These are phyloP conservation scores for Gillenia trifoliata DNA, from an alignment of 306 rosid genomes.

Conservation along the genomic window DNA sequence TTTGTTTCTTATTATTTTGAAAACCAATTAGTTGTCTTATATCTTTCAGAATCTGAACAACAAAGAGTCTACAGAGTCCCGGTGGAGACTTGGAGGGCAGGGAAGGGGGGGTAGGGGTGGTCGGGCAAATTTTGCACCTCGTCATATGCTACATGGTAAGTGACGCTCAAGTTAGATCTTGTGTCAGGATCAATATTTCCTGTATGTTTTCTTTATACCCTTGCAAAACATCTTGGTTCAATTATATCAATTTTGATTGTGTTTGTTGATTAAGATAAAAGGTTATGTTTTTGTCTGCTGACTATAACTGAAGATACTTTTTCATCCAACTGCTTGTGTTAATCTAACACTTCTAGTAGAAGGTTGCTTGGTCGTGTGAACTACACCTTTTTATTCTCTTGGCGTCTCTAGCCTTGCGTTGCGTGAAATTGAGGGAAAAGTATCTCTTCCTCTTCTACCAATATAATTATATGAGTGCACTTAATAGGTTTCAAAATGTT, in stretches of 20 bases:
- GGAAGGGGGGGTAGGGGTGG: slow-evolving; percentile 82
- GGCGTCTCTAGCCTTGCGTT: neutral
- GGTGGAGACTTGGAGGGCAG: slow-evolving; percentile 68
- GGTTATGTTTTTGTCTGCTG: neutral
- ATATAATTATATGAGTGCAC: slow-evolving; percentile 1
- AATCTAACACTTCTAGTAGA: neutral
- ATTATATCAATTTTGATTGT: neutral
- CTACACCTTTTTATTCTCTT: neutral
- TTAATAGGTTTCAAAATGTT: slow-evolving; percentile 9
- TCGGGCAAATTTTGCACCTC: slow-evolving; percentile 59
- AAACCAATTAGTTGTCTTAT: slow-evolving; percentile 11
- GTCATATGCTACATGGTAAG: slow-evolving; percentile 60
- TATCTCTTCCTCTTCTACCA: neutral
- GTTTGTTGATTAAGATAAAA: neutral
- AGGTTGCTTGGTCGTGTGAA: neutral
- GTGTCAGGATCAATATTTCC: slow-evolving; percentile 12
- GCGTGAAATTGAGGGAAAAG: neutral
- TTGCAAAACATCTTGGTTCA: neutral
- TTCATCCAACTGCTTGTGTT: slow-evolving; percentile 5
- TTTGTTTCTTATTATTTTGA: neutral
- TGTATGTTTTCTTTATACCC: neutral
- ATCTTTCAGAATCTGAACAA: slow-evolving; percentile 65
- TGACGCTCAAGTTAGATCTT: slow-evolving; percentile 14
- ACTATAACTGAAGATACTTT: slow-evolving; percentile 3
- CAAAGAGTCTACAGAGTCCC: slow-evolving; percentile 68